Evolutionary conservation across 257 asterid genomes (phyloP).

Genomic region (Osmanthus fragrans): DNA sequence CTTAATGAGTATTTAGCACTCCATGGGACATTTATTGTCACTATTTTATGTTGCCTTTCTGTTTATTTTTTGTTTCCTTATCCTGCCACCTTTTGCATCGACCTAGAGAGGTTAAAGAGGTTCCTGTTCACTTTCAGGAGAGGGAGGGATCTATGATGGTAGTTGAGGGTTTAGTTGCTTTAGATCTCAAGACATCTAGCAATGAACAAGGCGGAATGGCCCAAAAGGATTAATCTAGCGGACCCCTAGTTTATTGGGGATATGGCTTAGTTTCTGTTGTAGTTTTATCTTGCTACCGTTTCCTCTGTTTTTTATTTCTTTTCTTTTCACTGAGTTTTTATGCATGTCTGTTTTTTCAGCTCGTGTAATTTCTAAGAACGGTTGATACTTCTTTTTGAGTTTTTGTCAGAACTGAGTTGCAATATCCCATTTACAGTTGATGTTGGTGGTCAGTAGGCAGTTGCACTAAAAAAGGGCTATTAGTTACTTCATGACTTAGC

Average conservation of each 20-base stretch:
- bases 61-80: background rate
- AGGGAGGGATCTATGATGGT: background rate
- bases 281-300: background rate
- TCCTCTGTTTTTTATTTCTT: background rate
- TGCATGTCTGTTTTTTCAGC: background rate
- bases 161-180: background rate
- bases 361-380: background rate
- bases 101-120: background rate
- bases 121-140: background rate
- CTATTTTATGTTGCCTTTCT: background rate
- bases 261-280: background rate
- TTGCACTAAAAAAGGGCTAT: slow-evolving; percentile 1
- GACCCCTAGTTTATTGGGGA: background rate
- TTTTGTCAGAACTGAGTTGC: background rate
- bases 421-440: background rate
- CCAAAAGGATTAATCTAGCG: background rate
- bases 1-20: slow-evolving; percentile 4
- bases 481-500: background rate
- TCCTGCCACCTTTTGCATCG: background rate
- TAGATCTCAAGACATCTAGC: background rate
- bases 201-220: background rate
- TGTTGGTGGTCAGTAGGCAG: background rate
- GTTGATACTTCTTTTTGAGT: background rate
- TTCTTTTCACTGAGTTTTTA: background rate
- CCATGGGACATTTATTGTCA: slow-evolving; percentile 1